Conservation (phyloP, 306 rosid genomes). For the Calophaca sinica region DNA sequence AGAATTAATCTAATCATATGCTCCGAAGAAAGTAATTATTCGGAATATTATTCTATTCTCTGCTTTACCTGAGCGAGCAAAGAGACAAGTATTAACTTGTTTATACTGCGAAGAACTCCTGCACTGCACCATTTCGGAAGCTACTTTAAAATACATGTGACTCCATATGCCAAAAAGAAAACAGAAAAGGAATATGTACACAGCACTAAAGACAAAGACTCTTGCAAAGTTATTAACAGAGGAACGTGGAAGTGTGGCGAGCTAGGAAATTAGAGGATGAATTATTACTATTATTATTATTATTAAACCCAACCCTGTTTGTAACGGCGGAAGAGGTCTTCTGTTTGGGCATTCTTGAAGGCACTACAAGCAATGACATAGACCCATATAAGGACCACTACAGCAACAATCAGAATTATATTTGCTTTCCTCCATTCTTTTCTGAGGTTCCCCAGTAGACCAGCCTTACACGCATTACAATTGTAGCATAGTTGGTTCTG, state of each 20-base stretch:
- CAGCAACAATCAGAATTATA: conserved; percentile 75
- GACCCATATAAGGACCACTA: conserved; percentile 77
- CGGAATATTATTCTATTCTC: conserved; percentile 40
- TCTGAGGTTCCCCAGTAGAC: conserved; percentile 83
- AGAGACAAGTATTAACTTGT: background rate
- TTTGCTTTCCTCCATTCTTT: conserved; percentile 90
- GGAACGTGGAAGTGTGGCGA: background rate
- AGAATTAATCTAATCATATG: conserved; percentile 38
- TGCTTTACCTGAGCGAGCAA: conserved; percentile 14
- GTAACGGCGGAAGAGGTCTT: conserved; percentile 81
- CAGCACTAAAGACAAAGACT: conserved; percentile 19
- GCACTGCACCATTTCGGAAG: background rate
- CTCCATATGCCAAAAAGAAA: conserved; percentile 26
- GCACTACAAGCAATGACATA: conserved; percentile 91
- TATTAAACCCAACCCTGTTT: conserved; percentile 84
- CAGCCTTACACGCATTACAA: conserved; percentile 93
- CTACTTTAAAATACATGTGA: background rate
- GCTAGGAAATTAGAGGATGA: too few species aligned
- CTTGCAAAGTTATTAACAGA: background rate
- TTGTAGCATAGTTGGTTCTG: conserved; percentile 80
- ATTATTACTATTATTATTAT: too few species aligned
- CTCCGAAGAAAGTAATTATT: conserved; percentile 9
- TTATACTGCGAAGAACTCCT: background rate
- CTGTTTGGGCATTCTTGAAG: conserved; percentile 89
- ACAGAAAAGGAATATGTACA: conserved; percentile 30